These are phyloP conservation scores for carrot (Daucus carota) DNA, from an alignment of 129 eudicot genomes.

Conservation along the genomic window DH1_v3.0 NC_030381.2:54725001-54725500, in stretches of 20 bases:
- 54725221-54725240: background rate
- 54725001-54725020: constrained; percentile 15
- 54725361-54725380: too few relatives aligned
- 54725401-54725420: too few relatives aligned
- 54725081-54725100: background rate
- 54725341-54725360: too few relatives aligned
- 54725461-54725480: too few relatives aligned
- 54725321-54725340: too few relatives aligned
- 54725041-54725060: background rate
- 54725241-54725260: background rate
- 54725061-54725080: background rate
- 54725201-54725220: background rate
- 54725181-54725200: background rate
- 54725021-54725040: background rate
- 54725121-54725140: constrained; percentile 1
- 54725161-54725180: background rate
- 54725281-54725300: background rate
- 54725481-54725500: too few relatives aligned
- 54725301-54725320: too few relatives aligned
- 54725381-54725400: too few relatives aligned
- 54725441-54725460: too few relatives aligned
- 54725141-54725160: background rate
- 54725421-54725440: too few relatives aligned
- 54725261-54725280: background rate
- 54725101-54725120: background rate